Evolutionary conservation across 225 moss, liverwort and hornwort species (phyloP).

Genomic region (Neckera pumila): DNA sequence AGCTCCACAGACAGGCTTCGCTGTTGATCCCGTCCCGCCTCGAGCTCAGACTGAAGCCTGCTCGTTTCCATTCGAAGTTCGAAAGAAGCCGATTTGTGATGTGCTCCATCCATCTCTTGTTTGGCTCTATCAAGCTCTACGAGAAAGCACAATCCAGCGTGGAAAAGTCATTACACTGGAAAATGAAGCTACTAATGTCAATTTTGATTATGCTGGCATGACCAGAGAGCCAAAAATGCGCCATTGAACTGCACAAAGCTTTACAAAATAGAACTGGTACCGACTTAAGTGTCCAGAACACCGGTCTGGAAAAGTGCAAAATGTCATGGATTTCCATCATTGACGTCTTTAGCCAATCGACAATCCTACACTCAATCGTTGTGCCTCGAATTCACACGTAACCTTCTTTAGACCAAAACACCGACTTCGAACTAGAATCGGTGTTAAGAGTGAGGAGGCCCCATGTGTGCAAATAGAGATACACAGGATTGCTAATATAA

Average conservation of each 20-base stretch:
- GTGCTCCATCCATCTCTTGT: conserved; percentile 11
- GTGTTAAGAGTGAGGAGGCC: neutral
- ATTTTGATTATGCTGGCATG: neutral
- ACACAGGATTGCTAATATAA: neutral
- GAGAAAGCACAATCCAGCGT: neutral
- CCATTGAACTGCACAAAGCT: neutral
- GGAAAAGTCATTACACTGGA: neutral
- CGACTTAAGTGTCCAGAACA: neutral
- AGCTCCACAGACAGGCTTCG: conserved; percentile 7
- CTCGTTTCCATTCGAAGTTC: conserved; percentile 15
- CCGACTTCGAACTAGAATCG: neutral
- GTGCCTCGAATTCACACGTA: neutral
- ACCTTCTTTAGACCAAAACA: neutral
- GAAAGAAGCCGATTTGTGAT: neutral
- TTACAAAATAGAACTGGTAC: neutral
- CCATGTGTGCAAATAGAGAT: neutral
- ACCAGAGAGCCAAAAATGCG: neutral
- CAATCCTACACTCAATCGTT: neutral
- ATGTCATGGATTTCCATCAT: neutral
- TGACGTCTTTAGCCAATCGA: neutral
- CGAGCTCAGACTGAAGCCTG: conserved; percentile 25
- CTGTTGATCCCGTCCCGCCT: neutral
- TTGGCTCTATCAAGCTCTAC: conserved; percentile 34
- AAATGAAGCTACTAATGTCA: neutral
- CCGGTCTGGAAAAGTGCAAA: neutral